Evolutionary conservation across 1,139 yeast genomes (phyloP).

Genomic region (Pichia terricola): DNA sequence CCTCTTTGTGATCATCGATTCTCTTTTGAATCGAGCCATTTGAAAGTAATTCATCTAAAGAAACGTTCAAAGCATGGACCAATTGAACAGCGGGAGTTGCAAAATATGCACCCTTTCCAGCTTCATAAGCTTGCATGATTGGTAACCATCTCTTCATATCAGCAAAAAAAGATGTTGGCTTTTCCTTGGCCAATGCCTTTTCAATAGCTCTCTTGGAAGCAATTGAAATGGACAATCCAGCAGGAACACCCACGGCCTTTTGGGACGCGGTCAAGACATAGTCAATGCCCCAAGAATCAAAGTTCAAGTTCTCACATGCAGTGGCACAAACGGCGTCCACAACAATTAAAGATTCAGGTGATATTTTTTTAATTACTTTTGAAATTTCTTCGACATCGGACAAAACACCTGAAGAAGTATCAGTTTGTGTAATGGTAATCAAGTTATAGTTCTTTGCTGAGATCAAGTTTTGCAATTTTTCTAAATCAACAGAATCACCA

Average conservation of each 20-base stretch:
- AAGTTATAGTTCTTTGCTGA: slow-evolving; percentile 38
- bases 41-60: slow-evolving; percentile 62
- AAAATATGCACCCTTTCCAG: slow-evolving; percentile 75
- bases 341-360: slow-evolving; percentile 74
- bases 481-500: slow-evolving; percentile 63
- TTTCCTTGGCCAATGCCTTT: slow-evolving; percentile 47
- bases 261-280: slow-evolving; percentile 87
- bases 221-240: slow-evolving; percentile 76
- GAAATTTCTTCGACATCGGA: slow-evolving; percentile 62
- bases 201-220: slow-evolving; percentile 68
- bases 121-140: slow-evolving; percentile 78
- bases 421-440: slow-evolving; percentile 88
- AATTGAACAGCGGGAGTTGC: slow-evolving; percentile 93
- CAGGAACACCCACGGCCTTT: slow-evolving; percentile 91
- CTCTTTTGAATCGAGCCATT: slow-evolving; percentile 47
- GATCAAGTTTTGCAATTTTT: slow-evolving; percentile 34
- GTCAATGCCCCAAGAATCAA: slow-evolving; percentile 87
- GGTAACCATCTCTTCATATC: slow-evolving; percentile 84
- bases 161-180: slow-evolving; percentile 55
- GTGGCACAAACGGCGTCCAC: slow-evolving; percentile 95
- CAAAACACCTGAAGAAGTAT: slow-evolving; percentile 89
- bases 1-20: slow-evolving; percentile 51
- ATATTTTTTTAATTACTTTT: slow-evolving; percentile 44
- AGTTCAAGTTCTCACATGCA: slow-evolving; percentile 78
- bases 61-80: slow-evolving; percentile 69